A percentile compares a stretch with the other conserved stretches of the same genome.
Evolutionary conservation across 2,329 filamentous ascomycete species (phyloP).

Genomic region (Aspergillus luchuensis): DNA sequence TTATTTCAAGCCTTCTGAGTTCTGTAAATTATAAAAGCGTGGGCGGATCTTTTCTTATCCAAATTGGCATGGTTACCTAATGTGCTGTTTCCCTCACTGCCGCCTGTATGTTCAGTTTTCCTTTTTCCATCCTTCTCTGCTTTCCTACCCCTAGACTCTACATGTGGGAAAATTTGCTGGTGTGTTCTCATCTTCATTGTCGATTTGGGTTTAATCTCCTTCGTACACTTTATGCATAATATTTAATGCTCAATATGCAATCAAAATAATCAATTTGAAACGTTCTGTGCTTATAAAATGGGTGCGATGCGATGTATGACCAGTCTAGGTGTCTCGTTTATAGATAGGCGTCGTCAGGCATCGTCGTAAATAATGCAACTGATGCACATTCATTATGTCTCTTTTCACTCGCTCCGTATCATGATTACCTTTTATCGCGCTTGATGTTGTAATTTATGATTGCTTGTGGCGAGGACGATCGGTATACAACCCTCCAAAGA

Average conservation of each 20-base stretch:
- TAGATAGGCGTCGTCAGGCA: too few species aligned
- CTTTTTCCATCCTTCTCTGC: background rate
- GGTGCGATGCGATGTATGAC: background rate
- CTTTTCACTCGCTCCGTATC: too few species aligned
- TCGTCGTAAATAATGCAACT: too few species aligned
- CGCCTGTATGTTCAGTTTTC: background rate
- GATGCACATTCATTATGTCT: too few species aligned
- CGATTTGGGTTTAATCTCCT: background rate
- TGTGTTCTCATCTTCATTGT: background rate
- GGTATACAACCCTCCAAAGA: too few species aligned
- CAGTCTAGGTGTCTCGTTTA: background rate
- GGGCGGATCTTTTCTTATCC: constrained; percentile 26
- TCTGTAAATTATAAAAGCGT: constrained; percentile 42
- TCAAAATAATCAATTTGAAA: background rate
- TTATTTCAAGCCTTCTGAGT: background rate
- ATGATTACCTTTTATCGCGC: too few species aligned
- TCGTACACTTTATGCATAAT: background rate
- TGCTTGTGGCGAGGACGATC: too few species aligned
- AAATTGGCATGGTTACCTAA: background rate
- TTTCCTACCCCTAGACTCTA: background rate
- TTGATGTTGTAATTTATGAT: too few species aligned
- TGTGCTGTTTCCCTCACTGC: constrained; percentile 10
- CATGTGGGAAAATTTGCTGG: background rate
- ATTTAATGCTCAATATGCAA: background rate
- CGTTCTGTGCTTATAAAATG: background rate